Percentiles rank a stretch among this genome's conserved stretches.
These are phyloP conservation scores for Colletotrichum sp. DNA, from an alignment of 2,329 filamentous ascomycete genomes.

Conservation along the genomic window DNA sequence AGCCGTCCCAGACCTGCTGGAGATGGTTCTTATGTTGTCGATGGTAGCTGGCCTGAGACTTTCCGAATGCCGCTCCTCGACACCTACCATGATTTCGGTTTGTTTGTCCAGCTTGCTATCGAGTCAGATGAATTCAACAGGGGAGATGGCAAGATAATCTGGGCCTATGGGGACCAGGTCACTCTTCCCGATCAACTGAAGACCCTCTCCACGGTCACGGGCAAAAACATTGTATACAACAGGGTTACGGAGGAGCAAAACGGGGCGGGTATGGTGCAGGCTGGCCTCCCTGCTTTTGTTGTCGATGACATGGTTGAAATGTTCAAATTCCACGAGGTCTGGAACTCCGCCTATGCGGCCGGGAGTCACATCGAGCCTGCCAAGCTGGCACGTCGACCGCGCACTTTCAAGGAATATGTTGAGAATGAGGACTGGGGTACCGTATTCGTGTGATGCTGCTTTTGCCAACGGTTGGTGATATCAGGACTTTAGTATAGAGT, in stretches of 20 bases:
- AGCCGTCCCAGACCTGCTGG: not conserved
- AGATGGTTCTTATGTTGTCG: not conserved
- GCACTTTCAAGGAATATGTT: not conserved
- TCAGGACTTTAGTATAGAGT: no score
- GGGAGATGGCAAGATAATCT: not conserved
- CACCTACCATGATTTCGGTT: not conserved
- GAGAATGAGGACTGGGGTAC: not conserved
- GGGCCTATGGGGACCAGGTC: not conserved
- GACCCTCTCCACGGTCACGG: not conserved
- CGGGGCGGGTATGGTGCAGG: not conserved
- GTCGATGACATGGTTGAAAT: not conserved
- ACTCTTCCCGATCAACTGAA: not conserved
- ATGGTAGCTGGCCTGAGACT: not conserved
- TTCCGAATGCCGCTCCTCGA: not conserved
- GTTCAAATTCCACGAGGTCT: not conserved
- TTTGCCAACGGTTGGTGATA: rapidly evolving
- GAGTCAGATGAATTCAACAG: not conserved
- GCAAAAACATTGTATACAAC: not conserved
- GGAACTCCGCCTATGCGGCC: not conserved
- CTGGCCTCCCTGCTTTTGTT: not conserved
- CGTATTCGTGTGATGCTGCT: not conserved
- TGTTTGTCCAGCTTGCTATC: not conserved
- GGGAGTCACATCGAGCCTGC: not conserved
- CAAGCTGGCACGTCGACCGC: not conserved
- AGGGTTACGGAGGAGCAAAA: not conserved